Percentiles rank a stretch among this genome's conserved stretches.
phyloP scores from a whole-genome alignment of 306 rosid species.

The Rosa persica region DNA sequence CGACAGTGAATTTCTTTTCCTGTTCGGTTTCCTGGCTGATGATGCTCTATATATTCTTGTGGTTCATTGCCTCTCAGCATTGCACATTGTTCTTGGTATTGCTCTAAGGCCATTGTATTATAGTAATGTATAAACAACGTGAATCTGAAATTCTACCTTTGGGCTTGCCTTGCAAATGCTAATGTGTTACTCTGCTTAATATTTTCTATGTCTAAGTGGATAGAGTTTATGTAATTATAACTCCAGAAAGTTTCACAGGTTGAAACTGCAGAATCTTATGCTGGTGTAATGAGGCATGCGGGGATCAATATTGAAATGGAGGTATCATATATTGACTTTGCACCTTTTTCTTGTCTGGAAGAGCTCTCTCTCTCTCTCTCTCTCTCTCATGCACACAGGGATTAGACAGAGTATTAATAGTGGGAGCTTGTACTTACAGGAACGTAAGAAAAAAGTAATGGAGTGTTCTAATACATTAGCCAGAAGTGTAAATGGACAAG shows the following conservation, averaged over 20 bases:
- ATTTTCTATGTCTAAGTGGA: slow-evolving; percentile 9
- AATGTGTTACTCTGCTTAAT: background rate
- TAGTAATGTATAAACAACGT: background rate
- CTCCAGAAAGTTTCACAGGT: slow-evolving; percentile 47
- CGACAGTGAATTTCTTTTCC: background rate
- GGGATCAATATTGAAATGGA: slow-evolving; percentile 63
- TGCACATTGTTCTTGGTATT: background rate
- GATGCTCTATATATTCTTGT: background rate
- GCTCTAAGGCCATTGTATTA: background rate
- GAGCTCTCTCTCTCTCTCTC: background rate
- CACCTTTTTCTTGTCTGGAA: background rate
- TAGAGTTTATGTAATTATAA: background rate
- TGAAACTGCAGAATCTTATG: slow-evolving; percentile 78
- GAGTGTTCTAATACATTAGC: slow-evolving; percentile 68
- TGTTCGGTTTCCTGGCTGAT: background rate
- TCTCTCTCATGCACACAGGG: background rate
- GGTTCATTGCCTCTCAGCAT: background rate
- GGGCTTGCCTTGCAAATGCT: background rate
- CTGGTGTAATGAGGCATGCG: slow-evolving; percentile 47
- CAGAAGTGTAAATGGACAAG: slow-evolving; percentile 64
- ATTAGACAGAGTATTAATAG: background rate
- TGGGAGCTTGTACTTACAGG: slow-evolving; percentile 40
- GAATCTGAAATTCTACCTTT: background rate
- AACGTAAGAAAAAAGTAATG: slow-evolving; percentile 57
- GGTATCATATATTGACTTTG: slow-evolving; percentile 42